Conservation (phyloP, 148 eudicot species). For the Rhododendron kiyosumense region DNA sequence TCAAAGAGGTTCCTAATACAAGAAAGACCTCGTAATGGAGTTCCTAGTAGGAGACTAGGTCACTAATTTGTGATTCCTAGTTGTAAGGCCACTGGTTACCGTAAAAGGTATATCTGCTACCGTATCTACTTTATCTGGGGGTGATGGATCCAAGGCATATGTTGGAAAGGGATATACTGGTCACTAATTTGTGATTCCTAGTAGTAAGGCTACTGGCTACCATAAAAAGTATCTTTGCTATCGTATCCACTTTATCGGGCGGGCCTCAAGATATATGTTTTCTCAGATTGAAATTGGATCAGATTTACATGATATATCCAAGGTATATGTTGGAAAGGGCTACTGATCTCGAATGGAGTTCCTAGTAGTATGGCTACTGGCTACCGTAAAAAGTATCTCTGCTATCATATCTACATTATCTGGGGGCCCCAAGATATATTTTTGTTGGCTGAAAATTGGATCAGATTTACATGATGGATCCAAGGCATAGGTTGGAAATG, state of each 20-base stretch:
- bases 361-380: not conserved
- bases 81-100: not conserved
- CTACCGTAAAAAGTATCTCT: not conserved
- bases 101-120: not conserved
- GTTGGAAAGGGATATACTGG: not conserved
- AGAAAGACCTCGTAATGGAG: not conserved
- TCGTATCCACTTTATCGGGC: not conserved
- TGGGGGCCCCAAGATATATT: not conserved
- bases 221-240: not conserved
- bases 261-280: not conserved
- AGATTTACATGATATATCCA: not conserved
- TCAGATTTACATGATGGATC: not conserved
- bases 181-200: not conserved
- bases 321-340: not conserved
- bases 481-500: not conserved
- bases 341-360: not conserved
- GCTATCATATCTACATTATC: not conserved
- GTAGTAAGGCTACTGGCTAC: not conserved
- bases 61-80: not conserved
- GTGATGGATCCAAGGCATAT: not conserved
- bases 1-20: not conserved
- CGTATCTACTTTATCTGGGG: not conserved
- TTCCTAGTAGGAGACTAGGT: constrained; percentile 2
- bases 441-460: not conserved
- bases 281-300: not conserved